Evolutionary conservation across 305 asterid genomes (phyloP).

Genomic region (Rubia occidens): DNA sequence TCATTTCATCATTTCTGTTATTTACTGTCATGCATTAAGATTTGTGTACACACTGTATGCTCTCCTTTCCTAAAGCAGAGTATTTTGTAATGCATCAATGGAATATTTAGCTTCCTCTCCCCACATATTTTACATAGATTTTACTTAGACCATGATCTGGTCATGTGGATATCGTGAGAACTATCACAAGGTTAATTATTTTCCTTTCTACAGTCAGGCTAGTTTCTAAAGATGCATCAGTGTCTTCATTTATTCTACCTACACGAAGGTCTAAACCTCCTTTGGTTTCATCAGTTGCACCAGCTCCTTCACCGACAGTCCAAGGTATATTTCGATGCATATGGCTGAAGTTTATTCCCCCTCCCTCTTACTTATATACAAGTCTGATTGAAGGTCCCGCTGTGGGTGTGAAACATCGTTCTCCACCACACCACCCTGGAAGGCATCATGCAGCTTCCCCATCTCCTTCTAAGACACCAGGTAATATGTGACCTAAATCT

Average conservation of each 20-base stretch:
- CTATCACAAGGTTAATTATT: neutral
- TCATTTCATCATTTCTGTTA: neutral
- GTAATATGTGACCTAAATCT: slow-evolving; percentile 29
- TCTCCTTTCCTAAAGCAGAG: neutral
- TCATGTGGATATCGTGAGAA: neutral
- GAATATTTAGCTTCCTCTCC: neutral
- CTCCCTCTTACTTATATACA: slow-evolving; percentile 26
- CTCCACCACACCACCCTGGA: slow-evolving; percentile 33
- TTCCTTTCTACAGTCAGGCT: slow-evolving; percentile 40
- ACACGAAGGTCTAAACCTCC: slow-evolving; percentile 31
- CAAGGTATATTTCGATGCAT: slow-evolving; percentile 40
- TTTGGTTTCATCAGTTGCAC: slow-evolving; percentile 34
- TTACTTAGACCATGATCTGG: neutral
- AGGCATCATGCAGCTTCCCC: slow-evolving; percentile 54
- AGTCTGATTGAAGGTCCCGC: slow-evolving; percentile 37
- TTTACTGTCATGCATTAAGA: neutral
- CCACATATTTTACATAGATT: neutral
- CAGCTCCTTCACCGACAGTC: slow-evolving; percentile 48
- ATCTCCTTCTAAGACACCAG: slow-evolving; percentile 59
- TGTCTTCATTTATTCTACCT: slow-evolving; percentile 31
- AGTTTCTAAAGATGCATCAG: slow-evolving; percentile 32
- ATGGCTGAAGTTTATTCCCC: slow-evolving; percentile 9
- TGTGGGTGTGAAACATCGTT: slow-evolving; percentile 37
- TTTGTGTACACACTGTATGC: neutral
- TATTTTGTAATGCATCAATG: neutral